A percentile compares a stretch with the other conserved stretches of the same genome.
These are phyloP conservation scores for Salix dunnii DNA, from an alignment of 345 rosid species.

Conservation along the genomic window DNA sequence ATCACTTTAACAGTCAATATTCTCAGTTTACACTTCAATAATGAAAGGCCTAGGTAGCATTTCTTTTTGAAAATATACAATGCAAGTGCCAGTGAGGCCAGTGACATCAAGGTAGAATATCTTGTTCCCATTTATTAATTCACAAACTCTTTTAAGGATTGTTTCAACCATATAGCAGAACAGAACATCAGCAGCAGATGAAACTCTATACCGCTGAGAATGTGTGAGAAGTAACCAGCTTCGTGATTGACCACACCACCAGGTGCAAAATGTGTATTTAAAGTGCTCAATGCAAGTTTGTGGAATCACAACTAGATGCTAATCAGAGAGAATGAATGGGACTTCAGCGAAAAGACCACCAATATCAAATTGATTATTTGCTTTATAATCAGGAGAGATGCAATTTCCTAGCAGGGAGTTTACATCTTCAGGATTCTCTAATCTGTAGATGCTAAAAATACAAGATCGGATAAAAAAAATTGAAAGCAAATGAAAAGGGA, in stretches of 20 bases:
- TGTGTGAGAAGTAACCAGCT: neutral
- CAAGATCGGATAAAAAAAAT: neutral
- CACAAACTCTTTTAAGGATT: neutral
- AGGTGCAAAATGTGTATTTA: neutral
- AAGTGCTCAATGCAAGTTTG: neutral
- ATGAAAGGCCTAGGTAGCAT: neutral
- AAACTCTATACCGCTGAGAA: neutral
- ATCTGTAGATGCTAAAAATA: neutral
- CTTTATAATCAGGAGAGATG: neutral
- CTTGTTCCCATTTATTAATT: neutral
- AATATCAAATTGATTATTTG: neutral
- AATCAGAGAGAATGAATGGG: neutral
- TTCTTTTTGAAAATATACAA: neutral
- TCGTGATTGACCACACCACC: neutral
- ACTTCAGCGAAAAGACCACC: neutral
- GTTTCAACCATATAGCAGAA: neutral
- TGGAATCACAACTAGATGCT: neutral
- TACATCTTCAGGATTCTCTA: neutral
- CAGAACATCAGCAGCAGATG: neutral
- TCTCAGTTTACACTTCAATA: neutral
- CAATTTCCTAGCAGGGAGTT: neutral
- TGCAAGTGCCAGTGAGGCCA: neutral
- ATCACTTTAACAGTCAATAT: neutral
- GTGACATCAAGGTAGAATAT: neutral
- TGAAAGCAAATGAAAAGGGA: neutral